phyloP scores from a whole-genome alignment of 2,329 filamentous ascomycete species.

The Didymella keratinophila region DNA sequence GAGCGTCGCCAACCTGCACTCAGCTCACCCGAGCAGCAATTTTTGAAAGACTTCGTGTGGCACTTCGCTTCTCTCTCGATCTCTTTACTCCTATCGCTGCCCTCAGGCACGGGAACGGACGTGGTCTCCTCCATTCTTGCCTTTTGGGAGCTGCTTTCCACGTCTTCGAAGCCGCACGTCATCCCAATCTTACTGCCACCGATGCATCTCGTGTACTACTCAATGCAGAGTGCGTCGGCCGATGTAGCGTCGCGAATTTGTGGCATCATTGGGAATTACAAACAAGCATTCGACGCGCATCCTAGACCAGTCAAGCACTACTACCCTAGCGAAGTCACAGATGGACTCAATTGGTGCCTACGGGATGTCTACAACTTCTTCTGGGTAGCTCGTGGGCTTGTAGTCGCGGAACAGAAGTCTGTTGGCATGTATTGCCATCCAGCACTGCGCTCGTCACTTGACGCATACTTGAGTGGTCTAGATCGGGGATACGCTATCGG shows the following conservation, averaged over 20 bases:
- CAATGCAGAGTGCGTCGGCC: conserved; percentile 72
- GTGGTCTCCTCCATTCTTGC: conserved; percentile 65
- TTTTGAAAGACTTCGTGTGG: conserved; percentile 40
- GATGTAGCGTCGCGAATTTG: conserved; percentile 73
- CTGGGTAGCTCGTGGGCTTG: conserved; percentile 79
- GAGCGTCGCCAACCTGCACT: conserved; percentile 17
- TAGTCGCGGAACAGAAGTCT: conserved; percentile 67
- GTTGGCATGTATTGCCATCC: conserved; percentile 61
- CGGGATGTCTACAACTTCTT: conserved; percentile 88
- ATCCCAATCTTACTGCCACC: conserved; percentile 75
- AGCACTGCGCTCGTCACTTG: conserved; percentile 55
- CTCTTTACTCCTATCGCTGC: conserved; percentile 42
- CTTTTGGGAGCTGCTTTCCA: conserved; percentile 71
- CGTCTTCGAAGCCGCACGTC: conserved; percentile 34
- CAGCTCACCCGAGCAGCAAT: conserved; percentile 53
- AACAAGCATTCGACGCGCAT: conserved; percentile 74
- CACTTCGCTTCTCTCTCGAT: conserved; percentile 45
- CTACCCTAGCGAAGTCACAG: conserved; percentile 47
- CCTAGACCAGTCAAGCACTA: conserved; percentile 54
- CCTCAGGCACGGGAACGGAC: conserved; percentile 38
- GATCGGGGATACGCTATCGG: conserved; percentile 51
- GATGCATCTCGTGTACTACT: conserved; percentile 71
- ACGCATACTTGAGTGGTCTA: conserved; percentile 52
- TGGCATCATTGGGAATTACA: conserved; percentile 74
- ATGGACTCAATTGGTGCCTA: conserved; percentile 80